phyloP scores from a whole-genome alignment of 495 filamentous ascomycete genomes.

The Aspergillus egyptiacus region DNA sequence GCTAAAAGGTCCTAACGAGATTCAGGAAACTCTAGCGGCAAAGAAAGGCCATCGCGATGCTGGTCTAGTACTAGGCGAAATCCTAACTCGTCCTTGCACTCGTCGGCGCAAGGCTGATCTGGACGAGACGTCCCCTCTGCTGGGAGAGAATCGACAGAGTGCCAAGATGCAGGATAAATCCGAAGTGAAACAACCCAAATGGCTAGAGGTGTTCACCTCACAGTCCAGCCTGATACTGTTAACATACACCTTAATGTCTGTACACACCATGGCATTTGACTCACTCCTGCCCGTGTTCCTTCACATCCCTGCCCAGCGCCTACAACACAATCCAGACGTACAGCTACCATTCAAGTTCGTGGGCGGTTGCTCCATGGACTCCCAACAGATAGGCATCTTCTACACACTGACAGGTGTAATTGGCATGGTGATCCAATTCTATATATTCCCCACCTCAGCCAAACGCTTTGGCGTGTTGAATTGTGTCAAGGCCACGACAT shows the following conservation, averaged over 20 bases:
- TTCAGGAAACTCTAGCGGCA: constrained; percentile 66
- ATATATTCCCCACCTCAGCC: constrained; percentile 67
- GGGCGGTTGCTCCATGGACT: constrained; percentile 67
- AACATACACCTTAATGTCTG: constrained; percentile 66
- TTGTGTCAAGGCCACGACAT: constrained; percentile 54
- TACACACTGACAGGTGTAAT: constrained; percentile 68
- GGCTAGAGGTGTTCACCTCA: constrained; percentile 61
- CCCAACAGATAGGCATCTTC: constrained; percentile 66
- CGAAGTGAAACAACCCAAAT: constrained; percentile 37
- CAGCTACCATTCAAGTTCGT: constrained; percentile 71
- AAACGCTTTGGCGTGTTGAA: constrained; percentile 62
- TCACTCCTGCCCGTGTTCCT: constrained; percentile 77
- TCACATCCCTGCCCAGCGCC: constrained; percentile 58
- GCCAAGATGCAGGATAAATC: constrained; percentile 11
- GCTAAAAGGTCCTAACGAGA: background rate
- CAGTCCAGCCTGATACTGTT: constrained; percentile 74
- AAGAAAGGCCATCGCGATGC: constrained; percentile 60
- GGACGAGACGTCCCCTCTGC: constrained; percentile 39
- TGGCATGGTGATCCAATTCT: constrained; percentile 71
- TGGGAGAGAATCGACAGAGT: constrained; percentile 13
- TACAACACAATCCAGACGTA: constrained; percentile 49
- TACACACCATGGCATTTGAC: constrained; percentile 74
- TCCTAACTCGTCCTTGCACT: constrained; percentile 29
- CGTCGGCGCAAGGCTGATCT: constrained; percentile 16
- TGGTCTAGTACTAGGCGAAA: constrained; percentile 59